These are phyloP conservation scores for Solanum pinnatisectum DNA, from an alignment of 257 asterid species.

Conservation along the genomic window DNA sequence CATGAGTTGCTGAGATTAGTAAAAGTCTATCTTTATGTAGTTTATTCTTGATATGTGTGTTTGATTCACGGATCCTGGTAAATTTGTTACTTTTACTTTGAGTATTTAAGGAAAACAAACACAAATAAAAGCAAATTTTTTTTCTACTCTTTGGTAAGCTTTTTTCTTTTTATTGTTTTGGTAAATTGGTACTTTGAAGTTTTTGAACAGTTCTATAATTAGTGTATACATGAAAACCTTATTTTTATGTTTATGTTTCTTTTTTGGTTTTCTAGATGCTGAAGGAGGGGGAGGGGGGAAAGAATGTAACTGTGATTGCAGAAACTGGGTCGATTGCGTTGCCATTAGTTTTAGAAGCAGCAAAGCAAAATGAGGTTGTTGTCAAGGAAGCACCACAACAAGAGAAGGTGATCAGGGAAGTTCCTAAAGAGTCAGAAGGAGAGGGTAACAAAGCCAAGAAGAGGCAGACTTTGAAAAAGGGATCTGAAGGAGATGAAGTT, in stretches of 20 bases:
- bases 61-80: background rate
- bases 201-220: background rate
- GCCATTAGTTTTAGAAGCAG: slow-evolving; percentile 44
- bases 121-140: background rate
- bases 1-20: background rate
- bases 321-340: slow-evolving; percentile 47
- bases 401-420: slow-evolving; percentile 57
- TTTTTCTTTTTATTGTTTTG: too few relatives aligned
- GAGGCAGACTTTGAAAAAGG: slow-evolving; percentile 49
- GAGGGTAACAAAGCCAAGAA: slow-evolving; percentile 26
- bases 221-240: background rate
- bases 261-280: slow-evolving; percentile 34
- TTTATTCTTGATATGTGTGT: background rate
- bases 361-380: slow-evolving; percentile 15
- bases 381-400: background rate
- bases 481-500: slow-evolving; percentile 89
- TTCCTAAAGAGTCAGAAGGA: slow-evolving; percentile 32
- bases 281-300: slow-evolving; percentile 63
- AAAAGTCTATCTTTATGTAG: background rate
- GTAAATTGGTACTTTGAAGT: background rate
- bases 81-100: background rate
- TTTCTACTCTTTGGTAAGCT: background rate
- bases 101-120: background rate
- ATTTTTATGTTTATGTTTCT: background rate
- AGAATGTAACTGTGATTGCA: slow-evolving; percentile 39